Conservation (phyloP, 805 yeast species). For the Starmerella bacillaris region DNA sequence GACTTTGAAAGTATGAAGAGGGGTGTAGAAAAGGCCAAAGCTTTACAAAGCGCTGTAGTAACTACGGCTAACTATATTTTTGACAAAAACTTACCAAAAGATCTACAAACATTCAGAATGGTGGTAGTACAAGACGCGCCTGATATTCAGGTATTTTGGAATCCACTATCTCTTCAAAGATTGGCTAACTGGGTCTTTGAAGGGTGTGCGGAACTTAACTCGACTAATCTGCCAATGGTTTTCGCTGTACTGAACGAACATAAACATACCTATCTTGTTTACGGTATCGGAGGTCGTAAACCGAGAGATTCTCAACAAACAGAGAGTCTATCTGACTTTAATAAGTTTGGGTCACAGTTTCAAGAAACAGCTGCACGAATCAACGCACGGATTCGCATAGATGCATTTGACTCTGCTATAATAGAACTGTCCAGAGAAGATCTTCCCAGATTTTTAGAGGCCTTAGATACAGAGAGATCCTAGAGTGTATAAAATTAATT, state of each 20-base stretch:
- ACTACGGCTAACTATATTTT: slow-evolving; percentile 77
- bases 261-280: slow-evolving; percentile 64
- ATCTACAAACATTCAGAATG: slow-evolving; percentile 60
- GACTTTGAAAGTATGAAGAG: slow-evolving; percentile 35
- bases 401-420: slow-evolving; percentile 85
- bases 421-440: slow-evolving; percentile 83
- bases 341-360: slow-evolving; percentile 79
- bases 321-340: slow-evolving; percentile 22
- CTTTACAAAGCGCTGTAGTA: slow-evolving; percentile 65
- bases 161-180: slow-evolving; percentile 70
- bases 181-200: slow-evolving; percentile 85
- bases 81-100: slow-evolving; percentile 64
- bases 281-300: slow-evolving; percentile 74
- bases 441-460: slow-evolving; percentile 69
- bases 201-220: slow-evolving; percentile 64
- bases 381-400: slow-evolving; percentile 77
- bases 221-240: slow-evolving; percentile 54
- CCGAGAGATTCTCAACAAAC: slow-evolving; percentile 27
- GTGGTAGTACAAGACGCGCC: slow-evolving; percentile 85
- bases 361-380: slow-evolving; percentile 71
- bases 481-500: too few species aligned
- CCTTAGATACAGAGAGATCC: slow-evolving; percentile 33
- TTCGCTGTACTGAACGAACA: slow-evolving; percentile 62
- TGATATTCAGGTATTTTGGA: slow-evolving; percentile 55
- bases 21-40: slow-evolving; percentile 74